These are phyloP conservation scores for Phyllosticta paracitricarpa DNA, from an alignment of 2,329 filamentous ascomycete species.

Conservation along the genomic window DNA sequence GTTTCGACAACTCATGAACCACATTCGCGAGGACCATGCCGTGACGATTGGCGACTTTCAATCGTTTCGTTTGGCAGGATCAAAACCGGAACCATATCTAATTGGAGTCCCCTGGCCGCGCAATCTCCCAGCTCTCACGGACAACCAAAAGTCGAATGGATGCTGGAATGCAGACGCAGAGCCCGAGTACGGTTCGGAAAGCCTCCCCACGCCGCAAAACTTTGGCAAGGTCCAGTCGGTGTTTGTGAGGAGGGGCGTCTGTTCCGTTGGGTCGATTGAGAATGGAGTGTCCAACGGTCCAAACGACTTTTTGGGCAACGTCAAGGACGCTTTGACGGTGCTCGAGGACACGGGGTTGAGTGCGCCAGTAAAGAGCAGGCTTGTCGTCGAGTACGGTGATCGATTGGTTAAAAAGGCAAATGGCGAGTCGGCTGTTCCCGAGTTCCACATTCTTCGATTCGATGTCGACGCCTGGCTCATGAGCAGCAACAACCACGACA, in stretches of 20 bases:
- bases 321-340: constrained; percentile 15
- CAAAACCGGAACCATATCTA: constrained; percentile 1
- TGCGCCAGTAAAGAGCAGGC: constrained; percentile 15
- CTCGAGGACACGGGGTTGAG: constrained; percentile 15
- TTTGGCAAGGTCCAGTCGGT: constrained; percentile 11
- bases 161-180: constrained; percentile 18
- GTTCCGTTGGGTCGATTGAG: neutral
- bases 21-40: constrained; percentile 20
- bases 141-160: constrained; percentile 18
- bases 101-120: constrained; percentile 21
- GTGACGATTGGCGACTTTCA: constrained; percentile 17
- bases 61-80: constrained; percentile 14
- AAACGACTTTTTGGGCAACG: constrained; percentile 15
- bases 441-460: constrained; percentile 2
- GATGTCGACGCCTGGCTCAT: constrained; percentile 7
- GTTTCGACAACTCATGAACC: constrained; percentile 19
- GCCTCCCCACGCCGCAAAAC: neutral
- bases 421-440: neutral
- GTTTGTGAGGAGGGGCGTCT: constrained; percentile 11
- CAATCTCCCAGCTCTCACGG: constrained; percentile 22
- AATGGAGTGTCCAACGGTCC: constrained; percentile 1
- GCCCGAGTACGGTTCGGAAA: constrained; percentile 3
- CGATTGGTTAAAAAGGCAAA: constrained; percentile 2
- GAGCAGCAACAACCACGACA: constrained; percentile 9
- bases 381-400: constrained; percentile 18